Conservation (phyloP, 768 basidiomycete genomes). For the Leccinum arenicola region DNA sequence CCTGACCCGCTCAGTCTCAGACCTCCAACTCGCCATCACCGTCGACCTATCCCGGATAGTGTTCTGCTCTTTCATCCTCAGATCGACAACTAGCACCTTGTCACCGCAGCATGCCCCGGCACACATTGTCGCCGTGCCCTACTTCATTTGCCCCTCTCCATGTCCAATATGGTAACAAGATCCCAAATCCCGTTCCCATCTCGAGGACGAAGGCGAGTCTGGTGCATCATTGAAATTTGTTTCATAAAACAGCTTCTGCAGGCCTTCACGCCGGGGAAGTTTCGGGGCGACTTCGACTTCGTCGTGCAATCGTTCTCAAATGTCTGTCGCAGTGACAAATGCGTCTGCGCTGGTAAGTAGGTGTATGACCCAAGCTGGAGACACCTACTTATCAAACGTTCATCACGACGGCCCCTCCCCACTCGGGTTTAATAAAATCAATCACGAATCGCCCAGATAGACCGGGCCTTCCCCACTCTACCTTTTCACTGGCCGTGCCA, state of each 20-base stretch:
- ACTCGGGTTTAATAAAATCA: conserved; percentile 12
- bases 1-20: conserved; percentile 1
- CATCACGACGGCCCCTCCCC: background rate
- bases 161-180: conserved; percentile 6
- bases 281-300: conserved; percentile 8
- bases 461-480: conserved; percentile 1
- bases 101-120: conserved; percentile 1
- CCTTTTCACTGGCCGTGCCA: conserved; percentile 1
- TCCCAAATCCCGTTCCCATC: conserved; percentile 5
- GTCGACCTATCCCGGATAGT: background rate
- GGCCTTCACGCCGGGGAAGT: conserved; percentile 2
- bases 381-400: conserved; percentile 3
- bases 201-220: conserved; percentile 5
- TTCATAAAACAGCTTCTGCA: conserved; percentile 3
- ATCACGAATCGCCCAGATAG: conserved; percentile 8
- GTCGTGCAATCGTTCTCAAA: background rate
- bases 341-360: conserved; percentile 2
- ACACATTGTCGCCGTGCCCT: conserved; percentile 12
- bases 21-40: conserved; percentile 4
- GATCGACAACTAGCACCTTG: conserved; percentile 8
- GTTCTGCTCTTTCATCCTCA: conserved; percentile 21
- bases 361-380: background rate
- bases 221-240: conserved; percentile 16
- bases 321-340: conserved; percentile 14
- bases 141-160: conserved; percentile 16